Percentiles rank a stretch among this genome's conserved stretches.
Evolutionary conservation across 768 basidiomycete species (phyloP).

Genomic region (Panellus pusillus): DNA sequence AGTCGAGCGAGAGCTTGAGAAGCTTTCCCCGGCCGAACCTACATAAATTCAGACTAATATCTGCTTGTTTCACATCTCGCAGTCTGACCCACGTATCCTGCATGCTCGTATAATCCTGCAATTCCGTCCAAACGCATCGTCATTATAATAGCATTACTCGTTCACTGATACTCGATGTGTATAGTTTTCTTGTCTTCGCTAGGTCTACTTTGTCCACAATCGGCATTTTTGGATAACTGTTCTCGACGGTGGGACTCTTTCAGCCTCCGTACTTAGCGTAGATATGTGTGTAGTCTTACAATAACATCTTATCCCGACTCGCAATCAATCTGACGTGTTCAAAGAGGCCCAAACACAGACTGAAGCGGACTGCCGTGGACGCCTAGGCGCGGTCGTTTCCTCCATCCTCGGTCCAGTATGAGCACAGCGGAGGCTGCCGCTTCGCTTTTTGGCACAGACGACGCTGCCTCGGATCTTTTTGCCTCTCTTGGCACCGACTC

Average conservation of each 20-base stretch:
- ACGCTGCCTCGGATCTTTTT: constrained; percentile 63
- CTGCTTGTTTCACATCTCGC: constrained; percentile 24
- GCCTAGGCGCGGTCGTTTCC: constrained; percentile 15
- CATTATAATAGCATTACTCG: constrained; percentile 35
- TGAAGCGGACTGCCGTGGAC: background rate
- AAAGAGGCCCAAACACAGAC: background rate
- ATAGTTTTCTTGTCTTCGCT: constrained; percentile 18
- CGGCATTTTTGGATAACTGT: background rate
- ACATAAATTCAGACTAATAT: constrained; percentile 25
- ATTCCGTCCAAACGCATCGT: constrained; percentile 31
- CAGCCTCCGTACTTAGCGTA: no score
- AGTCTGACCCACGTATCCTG: constrained; percentile 13
- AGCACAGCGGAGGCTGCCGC: constrained; percentile 72
- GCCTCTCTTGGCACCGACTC: constrained; percentile 50
- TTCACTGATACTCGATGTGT: constrained; percentile 21
- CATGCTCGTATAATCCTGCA: constrained; percentile 26
- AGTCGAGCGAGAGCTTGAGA: constrained; percentile 75
- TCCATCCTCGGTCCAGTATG: constrained; percentile 39
- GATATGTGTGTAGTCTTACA: no score
- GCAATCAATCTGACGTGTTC: constrained; percentile 9
- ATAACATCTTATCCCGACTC: no score
- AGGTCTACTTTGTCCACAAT: constrained; percentile 22
- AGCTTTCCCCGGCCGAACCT: constrained; percentile 35
- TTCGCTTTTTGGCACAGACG: constrained; percentile 73
- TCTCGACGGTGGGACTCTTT: no score